Evolutionary conservation across 805 yeast genomes (phyloP).

Genomic region (Hanseniaspora hatyaiensis): DNA sequence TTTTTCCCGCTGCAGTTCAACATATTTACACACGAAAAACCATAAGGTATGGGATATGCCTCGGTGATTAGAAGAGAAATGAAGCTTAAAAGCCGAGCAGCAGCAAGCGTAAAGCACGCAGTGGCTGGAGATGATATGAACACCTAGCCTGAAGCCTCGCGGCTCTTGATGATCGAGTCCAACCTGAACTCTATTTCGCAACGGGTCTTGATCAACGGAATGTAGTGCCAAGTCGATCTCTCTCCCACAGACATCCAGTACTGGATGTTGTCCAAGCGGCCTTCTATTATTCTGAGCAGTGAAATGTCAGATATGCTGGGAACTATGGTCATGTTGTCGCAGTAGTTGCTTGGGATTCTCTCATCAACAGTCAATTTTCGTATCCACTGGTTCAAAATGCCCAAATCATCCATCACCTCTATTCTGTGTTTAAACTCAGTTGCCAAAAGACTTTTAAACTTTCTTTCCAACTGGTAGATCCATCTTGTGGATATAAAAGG

Average conservation of each 20-base stretch:
- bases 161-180: slow-evolving; percentile 50
- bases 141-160: no score
- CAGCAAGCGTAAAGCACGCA: no score
- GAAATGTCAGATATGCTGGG: slow-evolving; percentile 69
- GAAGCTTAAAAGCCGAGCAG: no score
- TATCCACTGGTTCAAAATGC: slow-evolving; percentile 56
- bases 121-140: no score
- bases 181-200: slow-evolving; percentile 82
- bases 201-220: slow-evolving; percentile 73
- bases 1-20: no score
- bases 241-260: slow-evolving; percentile 90
- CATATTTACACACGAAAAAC: no score
- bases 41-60: no score
- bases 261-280: slow-evolving; percentile 65
- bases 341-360: slow-evolving; percentile 60
- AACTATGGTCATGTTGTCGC: slow-evolving; percentile 74
- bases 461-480: slow-evolving; percentile 30
- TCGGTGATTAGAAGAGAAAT: no score
- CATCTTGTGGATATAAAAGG: slow-evolving; percentile 29
- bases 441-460: slow-evolving; percentile 46
- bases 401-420: slow-evolving; percentile 65
- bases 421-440: slow-evolving; percentile 78
- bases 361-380: slow-evolving; percentile 80
- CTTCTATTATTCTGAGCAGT: slow-evolving; percentile 67
- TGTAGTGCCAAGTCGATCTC: slow-evolving; percentile 82